Base-by-base conservation (phyloP, 805 yeast species). In the Candida quercuum region DNA sequence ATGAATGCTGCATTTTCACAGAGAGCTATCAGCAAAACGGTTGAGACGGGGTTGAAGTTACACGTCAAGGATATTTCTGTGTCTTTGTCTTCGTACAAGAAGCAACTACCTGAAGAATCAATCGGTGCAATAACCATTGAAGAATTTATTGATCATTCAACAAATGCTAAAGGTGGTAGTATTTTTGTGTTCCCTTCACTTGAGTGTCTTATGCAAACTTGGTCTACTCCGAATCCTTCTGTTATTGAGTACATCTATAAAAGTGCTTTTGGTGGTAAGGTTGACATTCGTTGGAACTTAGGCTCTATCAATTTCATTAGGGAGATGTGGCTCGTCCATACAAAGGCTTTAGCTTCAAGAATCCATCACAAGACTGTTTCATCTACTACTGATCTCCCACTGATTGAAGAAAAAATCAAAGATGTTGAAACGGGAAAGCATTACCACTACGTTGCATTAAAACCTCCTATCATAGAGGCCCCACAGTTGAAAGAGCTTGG, bases 401-500 rank as follows among this genome's bases (percentile, higher is more conserved):
- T 46, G 47, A 46, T 51, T n/a, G 69, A 62, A 36, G 66, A 62
- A 36, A 66, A 66, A 40, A 56, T 74, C 28, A 72, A 66, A 42
- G 73, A 68, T 39, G 72, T 69, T 19, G 76, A 68, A 37, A 54
- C 68, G 17, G 76, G 71, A 38, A 59, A 64, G 26, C 63, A 63
- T 29, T 86, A 71, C 50, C 57, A 56, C 0, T 87, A 87, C 49
- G 50, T 68, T 23, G 76, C 98, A 0, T 52, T 85, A 10, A 77
- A 72, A 26, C 84, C 83, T 10, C 96, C 97, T 0, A 67, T 75
- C 6, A 87, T 93, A 26, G 94, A 85, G 43, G 85, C 93, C 15
- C 98, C 98, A 2, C 91, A 82, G 48, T 66, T 93, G 52, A 79
- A 78, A 52, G 98, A 93, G 52, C 69, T 93, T 51, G 98, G 99